phyloP scores from a whole-genome alignment of 2,329 filamentous ascomycete genomes.

The Fusarium brevicatenulatum region DNA sequence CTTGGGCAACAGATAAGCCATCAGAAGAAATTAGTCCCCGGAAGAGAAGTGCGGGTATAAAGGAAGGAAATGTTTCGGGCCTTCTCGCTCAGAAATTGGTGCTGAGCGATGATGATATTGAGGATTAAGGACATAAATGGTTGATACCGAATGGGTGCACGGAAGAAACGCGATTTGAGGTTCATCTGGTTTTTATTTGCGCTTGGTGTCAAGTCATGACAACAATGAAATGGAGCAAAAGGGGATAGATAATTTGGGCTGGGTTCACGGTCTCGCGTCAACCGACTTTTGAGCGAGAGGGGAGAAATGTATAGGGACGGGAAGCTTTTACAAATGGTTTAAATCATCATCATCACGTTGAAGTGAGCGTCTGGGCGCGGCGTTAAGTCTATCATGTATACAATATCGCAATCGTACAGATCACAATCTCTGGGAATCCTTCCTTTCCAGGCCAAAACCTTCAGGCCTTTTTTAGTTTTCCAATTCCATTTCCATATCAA shows the following conservation, averaged over 20 bases:
- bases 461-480: conserved; percentile 9
- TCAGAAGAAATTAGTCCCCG: conserved; percentile 63
- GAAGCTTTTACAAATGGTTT: conserved; percentile 8
- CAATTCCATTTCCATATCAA: conserved; percentile 18
- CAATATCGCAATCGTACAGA: conserved; percentile 28
- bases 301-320: background rate
- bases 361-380: conserved; percentile 35
- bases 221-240: conserved; percentile 27
- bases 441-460: conserved; percentile 9
- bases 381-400: conserved; percentile 42
- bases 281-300: conserved; percentile 15
- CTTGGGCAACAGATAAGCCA: conserved; percentile 71
- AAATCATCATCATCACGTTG: conserved; percentile 40
- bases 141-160: background rate
- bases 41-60: conserved; percentile 57
- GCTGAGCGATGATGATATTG: conserved; percentile 86
- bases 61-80: conserved; percentile 51
- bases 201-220: background rate
- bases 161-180: conserved; percentile 14
- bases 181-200: conserved; percentile 26
- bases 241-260: conserved; percentile 15
- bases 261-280: background rate
- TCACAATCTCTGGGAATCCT: conserved; percentile 25
- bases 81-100: conserved; percentile 72
- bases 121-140: conserved; percentile 60